phyloP scores from a whole-genome alignment of 148 eudicot genomes.

The Heliamphora exappendiculata region DNA sequence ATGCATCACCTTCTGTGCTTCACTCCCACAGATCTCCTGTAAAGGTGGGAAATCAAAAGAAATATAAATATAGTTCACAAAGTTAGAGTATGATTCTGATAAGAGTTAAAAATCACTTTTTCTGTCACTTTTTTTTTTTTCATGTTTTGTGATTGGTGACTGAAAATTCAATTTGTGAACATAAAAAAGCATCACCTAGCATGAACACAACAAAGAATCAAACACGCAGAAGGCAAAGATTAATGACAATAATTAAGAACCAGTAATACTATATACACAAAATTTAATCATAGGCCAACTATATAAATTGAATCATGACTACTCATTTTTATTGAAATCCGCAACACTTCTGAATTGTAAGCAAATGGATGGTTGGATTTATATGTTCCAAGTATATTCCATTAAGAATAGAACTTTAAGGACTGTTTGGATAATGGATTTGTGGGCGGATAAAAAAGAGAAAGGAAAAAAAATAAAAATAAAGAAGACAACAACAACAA shows the following conservation, averaged over 20 bases:
- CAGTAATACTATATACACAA: no score
- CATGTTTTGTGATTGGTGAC: not conserved
- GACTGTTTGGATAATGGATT: no score
- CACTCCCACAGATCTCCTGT: not conserved
- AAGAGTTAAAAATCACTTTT: not conserved
- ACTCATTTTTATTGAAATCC: not conserved
- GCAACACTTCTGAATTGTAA: no score
- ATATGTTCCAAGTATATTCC: no score
- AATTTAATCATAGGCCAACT: no score
- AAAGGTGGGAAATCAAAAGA: not conserved
- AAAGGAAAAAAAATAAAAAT: not conserved
- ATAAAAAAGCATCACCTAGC: not conserved
- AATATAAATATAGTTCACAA: not conserved
- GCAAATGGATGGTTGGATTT: no score
- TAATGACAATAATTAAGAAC: not conserved
- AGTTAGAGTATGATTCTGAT: not conserved
- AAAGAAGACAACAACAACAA: not conserved
- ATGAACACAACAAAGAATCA: not conserved
- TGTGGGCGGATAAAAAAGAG: not conserved
- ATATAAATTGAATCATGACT: no score
- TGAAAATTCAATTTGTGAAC: not conserved
- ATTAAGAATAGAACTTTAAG: no score
- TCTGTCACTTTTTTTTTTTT: not conserved
- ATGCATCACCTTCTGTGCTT: slow-evolving; percentile 4
- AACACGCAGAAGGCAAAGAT: not conserved